Base-by-base conservation (phyloP, 1,284 basidiomycete genomes). In the Marasmius fiardii region DNA sequence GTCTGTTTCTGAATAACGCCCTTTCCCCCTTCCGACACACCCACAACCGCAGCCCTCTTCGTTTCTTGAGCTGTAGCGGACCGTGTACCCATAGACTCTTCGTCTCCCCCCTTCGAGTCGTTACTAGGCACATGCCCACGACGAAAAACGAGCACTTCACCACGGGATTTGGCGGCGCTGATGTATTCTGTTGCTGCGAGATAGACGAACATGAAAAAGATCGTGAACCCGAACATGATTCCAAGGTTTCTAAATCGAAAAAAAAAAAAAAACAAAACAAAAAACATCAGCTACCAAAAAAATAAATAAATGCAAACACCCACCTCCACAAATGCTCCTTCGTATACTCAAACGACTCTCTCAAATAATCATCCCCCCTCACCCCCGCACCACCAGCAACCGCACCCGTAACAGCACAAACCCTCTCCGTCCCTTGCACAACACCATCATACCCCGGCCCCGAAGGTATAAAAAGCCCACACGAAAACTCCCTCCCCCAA, bases 71-170 rank as follows among this genome's bases (percentile, higher is more conserved):
- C 21, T 8, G 45, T 48, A 14, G 24, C 10, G 10, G 28, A 10
- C 4, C 28, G 28, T 4, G 28, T 18, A 26, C 54, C 48, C 8
- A 74, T 56, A 24, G 58, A 51, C 26, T 47, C 57, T 24, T 64
- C 63, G 49, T 61, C 60, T 33, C 61, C 58, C 0, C 39, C 44
- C 37, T 50, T 48, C 20, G 20, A 44, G 24, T 18, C 41, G 39
- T 26, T 34, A 6, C 26, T 56, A 1, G 73, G 74, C 21, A 75
- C 62, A 34, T 71, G 68, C 16, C 73, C 72, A 33, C 72, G 70
- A 8, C 66, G 72, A 67, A 71, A 80, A 11, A 80, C 70, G n/a
- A 78, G 68, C 28, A 79, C 67, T 59, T 79, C 78, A 28, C 78
- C 78, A 35, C 53, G 79, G 45, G 71, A 74, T 52, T 66, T 66